These are phyloP conservation scores for Alternaria burnsii DNA, from an alignment of 2,329 filamentous ascomycete genomes.

Conservation along the genomic window DNA sequence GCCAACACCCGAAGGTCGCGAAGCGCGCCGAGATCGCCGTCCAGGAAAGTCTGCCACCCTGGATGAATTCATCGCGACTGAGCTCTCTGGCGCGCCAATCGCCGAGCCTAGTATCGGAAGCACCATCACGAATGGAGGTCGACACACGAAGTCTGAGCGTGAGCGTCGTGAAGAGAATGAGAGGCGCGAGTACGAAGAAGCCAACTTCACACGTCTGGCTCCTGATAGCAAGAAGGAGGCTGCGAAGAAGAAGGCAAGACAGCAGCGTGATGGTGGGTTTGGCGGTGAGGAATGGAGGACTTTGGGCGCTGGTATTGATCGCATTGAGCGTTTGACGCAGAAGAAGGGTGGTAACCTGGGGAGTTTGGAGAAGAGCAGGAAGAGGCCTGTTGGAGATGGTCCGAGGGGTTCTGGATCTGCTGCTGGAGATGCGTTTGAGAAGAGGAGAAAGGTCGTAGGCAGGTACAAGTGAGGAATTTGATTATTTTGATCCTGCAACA, in stretches of 20 bases:
- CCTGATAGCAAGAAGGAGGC: conserved; percentile 87
- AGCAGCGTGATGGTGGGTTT: conserved; percentile 64
- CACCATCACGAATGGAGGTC: conserved; percentile 81
- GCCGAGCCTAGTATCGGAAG: conserved; percentile 92
- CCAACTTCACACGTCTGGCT: conserved; percentile 87
- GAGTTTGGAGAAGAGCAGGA: conserved; percentile 83
- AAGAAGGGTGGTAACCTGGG: conserved; percentile 64
- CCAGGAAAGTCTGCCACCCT: conserved; percentile 81
- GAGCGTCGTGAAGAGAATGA: conserved; percentile 82
- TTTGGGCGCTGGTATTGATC: conserved; percentile 83
- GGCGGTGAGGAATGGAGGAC: conserved; percentile 94
- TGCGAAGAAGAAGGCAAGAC: conserved; percentile 65
- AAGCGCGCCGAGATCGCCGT: conserved; percentile 68
- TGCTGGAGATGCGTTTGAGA: conserved; percentile 76
- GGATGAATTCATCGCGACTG: conserved; percentile 88
- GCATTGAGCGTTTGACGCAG: conserved; percentile 84
- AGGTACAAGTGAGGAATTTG: conserved; percentile 28
- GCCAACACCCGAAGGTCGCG: conserved; percentile 70
- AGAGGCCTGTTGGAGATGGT: conserved; percentile 78
- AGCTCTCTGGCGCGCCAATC: conserved; percentile 81
- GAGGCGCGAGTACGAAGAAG: conserved; percentile 86
- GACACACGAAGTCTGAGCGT: conserved; percentile 77
- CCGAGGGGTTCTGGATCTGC: conserved; percentile 70
- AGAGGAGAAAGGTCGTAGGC: conserved; percentile 50
- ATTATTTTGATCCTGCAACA: background rate